Conservation (phyloP, 768 basidiomycete genomes). For the Sporobolomyces phaffii region DNA sequence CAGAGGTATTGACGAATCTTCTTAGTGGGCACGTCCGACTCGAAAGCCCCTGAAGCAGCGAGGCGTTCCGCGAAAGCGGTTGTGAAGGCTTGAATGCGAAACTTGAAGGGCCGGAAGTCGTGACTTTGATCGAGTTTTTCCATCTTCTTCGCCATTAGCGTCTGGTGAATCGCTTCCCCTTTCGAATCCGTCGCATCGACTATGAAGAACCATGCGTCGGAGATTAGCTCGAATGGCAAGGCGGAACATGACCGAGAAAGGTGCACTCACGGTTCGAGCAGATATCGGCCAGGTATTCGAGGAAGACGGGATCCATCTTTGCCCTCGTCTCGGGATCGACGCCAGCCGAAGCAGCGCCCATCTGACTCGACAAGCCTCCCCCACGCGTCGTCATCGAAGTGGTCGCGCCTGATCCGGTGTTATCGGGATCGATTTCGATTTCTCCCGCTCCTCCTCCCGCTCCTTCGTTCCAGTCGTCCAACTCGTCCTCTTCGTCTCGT, state of each 20-base stretch:
- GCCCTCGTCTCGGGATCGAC: constrained; percentile 61
- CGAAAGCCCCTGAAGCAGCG: constrained; percentile 31
- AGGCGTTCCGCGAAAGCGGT: constrained; percentile 91
- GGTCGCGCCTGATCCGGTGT: background rate
- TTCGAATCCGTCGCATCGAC: constrained; percentile 90
- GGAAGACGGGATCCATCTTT: constrained; percentile 84
- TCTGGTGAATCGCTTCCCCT: constrained; percentile 95
- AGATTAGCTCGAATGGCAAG: constrained; percentile 15
- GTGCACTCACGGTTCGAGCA: constrained; percentile 75
- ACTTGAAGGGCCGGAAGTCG: constrained; percentile 98
- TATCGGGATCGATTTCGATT: constrained; percentile 21
- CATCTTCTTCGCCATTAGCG: constrained; percentile 97
- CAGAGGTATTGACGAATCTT: constrained; percentile 70
- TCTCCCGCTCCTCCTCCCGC: constrained; percentile 5
- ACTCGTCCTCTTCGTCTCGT: constrained; percentile 36
- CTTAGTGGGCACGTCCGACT: constrained; percentile 39
- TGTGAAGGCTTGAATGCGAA: constrained; percentile 96
- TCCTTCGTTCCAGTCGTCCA: constrained; percentile 23
- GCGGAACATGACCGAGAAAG: background rate
- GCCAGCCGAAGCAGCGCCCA: constrained; percentile 30
- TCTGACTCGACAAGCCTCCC: constrained; percentile 20
- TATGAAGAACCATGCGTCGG: too few species aligned
- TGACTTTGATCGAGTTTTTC: constrained; percentile 89
- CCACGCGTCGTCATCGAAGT: background rate
- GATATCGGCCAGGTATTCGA: constrained; percentile 75